A percentile compares a stretch with the other conserved stretches of the same genome.
These are phyloP conservation scores for Vigna mungo DNA, from an alignment of 306 rosid species.

Conservation along the genomic window DNA sequence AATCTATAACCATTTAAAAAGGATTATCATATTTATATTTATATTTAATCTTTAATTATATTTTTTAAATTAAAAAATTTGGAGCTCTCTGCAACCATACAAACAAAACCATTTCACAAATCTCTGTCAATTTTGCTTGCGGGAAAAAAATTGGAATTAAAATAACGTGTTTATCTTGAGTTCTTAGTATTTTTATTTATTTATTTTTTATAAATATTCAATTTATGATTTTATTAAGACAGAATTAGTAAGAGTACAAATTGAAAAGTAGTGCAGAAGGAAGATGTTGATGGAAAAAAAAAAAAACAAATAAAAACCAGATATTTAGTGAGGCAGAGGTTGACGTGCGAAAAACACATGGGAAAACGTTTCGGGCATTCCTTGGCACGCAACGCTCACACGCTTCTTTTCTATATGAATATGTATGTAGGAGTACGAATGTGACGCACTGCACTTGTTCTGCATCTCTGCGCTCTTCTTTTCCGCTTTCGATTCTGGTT, in stretches of 20 bases:
- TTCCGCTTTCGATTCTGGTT: neutral
- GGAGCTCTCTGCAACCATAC: neutral
- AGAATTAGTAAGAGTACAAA: neutral
- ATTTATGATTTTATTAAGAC: too few relatives aligned
- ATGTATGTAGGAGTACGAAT: neutral
- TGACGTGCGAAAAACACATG: slow-evolving; percentile 70
- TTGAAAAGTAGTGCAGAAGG: neutral
- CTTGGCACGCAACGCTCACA: slow-evolving; percentile 84
- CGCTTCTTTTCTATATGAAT: slow-evolving; percentile 44
- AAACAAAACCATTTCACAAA: neutral
- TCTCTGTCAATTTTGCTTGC: neutral
- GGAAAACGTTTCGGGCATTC: slow-evolving; percentile 60
- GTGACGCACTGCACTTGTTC: neutral
- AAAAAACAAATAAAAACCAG: slow-evolving; percentile 12
- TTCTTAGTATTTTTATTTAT: neutral
- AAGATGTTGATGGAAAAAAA: neutral
- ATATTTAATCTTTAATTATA: too few relatives aligned
- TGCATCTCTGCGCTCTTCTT: neutral
- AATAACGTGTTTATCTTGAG: neutral
- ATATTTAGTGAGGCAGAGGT: slow-evolving; percentile 73
- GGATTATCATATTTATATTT: too few relatives aligned
- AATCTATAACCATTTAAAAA: too few relatives aligned
- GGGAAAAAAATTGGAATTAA: neutral
- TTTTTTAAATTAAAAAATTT: too few relatives aligned
- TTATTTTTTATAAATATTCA: too few relatives aligned